Percentiles rank a stretch among this genome's conserved stretches.
These are phyloP conservation scores for Populus davidiana DNA, from an alignment of 345 rosid species.

Conservation along the genomic window DNA sequence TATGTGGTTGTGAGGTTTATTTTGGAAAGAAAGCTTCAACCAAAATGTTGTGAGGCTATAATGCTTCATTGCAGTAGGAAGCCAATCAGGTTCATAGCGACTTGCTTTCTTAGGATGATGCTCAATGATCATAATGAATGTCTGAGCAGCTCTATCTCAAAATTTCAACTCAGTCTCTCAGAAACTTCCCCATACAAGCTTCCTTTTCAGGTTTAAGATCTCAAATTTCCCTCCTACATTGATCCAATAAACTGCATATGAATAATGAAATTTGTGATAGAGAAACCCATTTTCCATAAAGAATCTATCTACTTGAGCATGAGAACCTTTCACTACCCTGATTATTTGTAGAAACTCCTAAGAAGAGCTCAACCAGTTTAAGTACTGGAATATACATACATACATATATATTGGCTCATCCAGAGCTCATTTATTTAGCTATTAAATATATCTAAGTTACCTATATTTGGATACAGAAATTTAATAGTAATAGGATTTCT, in stretches of 20 bases:
- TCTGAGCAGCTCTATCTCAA: no score
- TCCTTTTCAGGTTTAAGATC: background rate
- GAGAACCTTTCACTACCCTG: background rate
- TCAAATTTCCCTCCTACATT: background rate
- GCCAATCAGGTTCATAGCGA: no score
- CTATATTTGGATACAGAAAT: background rate
- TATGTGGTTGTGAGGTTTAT: no score
- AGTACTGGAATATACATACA: no score
- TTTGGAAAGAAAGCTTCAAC: no score
- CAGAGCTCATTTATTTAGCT: background rate
- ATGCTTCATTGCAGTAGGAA: no score
- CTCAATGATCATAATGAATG: no score
- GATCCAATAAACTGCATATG: background rate
- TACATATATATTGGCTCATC: no score
- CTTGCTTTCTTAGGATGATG: no score
- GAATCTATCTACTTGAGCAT: no score
- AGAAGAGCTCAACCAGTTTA: background rate
- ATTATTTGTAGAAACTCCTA: background rate
- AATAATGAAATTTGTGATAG: background rate
- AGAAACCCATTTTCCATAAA: background rate
- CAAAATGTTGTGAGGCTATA: no score
- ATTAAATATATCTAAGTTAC: background rate
- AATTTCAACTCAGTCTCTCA: no score
- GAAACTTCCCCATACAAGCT: background rate
- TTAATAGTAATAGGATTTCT: background rate